Percentiles rank a stretch among this genome's conserved stretches.
Evolutionary conservation across 164 flowering plant species (phyloP).

Genomic region (Magnolia officinalis): DNA sequence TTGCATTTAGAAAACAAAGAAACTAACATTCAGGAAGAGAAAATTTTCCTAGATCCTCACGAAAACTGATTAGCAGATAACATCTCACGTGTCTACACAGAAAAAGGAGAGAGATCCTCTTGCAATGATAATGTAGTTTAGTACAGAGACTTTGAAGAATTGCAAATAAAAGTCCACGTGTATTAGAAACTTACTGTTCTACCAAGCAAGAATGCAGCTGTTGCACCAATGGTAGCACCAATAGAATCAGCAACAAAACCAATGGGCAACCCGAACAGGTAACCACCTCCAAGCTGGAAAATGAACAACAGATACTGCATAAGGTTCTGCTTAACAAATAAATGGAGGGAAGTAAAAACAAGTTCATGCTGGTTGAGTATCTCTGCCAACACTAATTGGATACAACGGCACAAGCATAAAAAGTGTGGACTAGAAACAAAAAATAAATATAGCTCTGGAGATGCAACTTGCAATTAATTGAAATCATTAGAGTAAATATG

Average conservation of each 20-base stretch:
- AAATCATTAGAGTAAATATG: too few relatives aligned
- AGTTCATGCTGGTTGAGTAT: not conserved
- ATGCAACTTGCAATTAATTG: too few relatives aligned
- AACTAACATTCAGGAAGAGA: too few relatives aligned
- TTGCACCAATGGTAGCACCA: conserved; percentile 93
- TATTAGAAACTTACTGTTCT: conserved; percentile 62
- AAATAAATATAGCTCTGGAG: too few relatives aligned
- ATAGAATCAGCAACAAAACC: conserved; percentile 93
- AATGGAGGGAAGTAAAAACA: not conserved
- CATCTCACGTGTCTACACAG: not conserved
- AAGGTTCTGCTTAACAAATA: not conserved
- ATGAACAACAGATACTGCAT: not conserved
- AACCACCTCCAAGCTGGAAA: conserved; percentile 91
- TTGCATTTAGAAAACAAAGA: too few relatives aligned
- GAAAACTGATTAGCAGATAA: too few relatives aligned
- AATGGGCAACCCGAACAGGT: conserved; percentile 90
- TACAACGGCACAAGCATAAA: not conserved
- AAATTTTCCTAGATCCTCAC: too few relatives aligned
- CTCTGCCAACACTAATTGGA: not conserved
- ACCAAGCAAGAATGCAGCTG: conserved; percentile 88
- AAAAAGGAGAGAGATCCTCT: not conserved
- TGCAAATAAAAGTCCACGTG: not conserved
- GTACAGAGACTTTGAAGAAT: not conserved
- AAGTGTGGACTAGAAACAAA: not conserved
- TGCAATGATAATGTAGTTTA: not conserved